Conservation (phyloP, 352 stramenopile genomes). For the Phytophthora ramorum region DNA sequence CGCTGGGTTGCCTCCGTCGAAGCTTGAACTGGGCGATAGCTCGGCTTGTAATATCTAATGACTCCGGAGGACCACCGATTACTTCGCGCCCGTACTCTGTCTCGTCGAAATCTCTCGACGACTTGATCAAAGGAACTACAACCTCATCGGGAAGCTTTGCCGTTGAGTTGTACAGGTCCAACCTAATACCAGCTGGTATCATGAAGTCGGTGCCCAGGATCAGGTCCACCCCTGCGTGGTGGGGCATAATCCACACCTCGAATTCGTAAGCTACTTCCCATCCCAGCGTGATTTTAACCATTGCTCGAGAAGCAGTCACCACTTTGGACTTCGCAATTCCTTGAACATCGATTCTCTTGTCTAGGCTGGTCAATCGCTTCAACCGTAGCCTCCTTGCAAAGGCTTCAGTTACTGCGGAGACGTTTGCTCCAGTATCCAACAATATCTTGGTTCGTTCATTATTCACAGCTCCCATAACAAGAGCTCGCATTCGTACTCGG, state of each 20-base stretch:
- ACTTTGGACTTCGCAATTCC: background rate
- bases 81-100: background rate
- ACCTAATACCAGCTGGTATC: slow-evolving; percentile 4
- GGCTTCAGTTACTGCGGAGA: background rate
- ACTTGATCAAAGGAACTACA: too few species aligned
- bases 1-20: background rate
- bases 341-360: slow-evolving; percentile 3
- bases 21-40: background rate
- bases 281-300: too few species aligned
- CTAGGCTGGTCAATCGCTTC: background rate
- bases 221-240: slow-evolving; percentile 3
- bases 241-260: slow-evolving; percentile 6
- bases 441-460: too few species aligned
- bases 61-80: background rate
- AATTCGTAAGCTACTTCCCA: too few species aligned
- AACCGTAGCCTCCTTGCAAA: background rate
- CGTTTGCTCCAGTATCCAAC: too few species aligned
- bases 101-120: too few species aligned
- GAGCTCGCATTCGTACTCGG: too few species aligned
- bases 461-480: too few species aligned
- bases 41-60: background rate
- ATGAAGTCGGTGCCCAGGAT: slow-evolving; percentile 12
- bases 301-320: too few species aligned
- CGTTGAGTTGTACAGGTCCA: too few species aligned
- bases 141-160: too few species aligned